A percentile compares a stretch with the other conserved stretches of the same genome.
These are phyloP conservation scores for Chalaropsis thielavioides DNA, from an alignment of 2,329 filamentous ascomycete species.

Conservation along the genomic window DNA sequence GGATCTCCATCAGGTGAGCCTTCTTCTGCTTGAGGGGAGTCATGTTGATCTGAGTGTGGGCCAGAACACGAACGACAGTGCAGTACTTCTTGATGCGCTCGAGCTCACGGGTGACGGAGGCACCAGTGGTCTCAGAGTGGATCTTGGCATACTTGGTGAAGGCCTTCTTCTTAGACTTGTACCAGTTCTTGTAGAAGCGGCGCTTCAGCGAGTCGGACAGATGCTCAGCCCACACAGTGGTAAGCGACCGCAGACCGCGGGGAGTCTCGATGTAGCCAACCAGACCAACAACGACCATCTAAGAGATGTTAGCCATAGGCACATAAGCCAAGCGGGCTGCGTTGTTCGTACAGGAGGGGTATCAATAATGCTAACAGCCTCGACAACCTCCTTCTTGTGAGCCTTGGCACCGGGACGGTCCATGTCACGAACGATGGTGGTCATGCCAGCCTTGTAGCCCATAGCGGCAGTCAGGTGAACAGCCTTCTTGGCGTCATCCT, in stretches of 20 bases:
- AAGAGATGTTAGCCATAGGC: constrained; percentile 55
- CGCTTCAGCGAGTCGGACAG: constrained; percentile 97
- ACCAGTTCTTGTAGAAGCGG: constrained; percentile 99
- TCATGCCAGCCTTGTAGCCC: constrained; percentile 99
- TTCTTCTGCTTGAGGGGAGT: constrained; percentile 99
- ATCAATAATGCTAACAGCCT: constrained; percentile 77
- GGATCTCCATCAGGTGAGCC: constrained; percentile 99
- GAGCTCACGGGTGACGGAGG: constrained; percentile 88
- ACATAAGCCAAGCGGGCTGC: constrained; percentile 62
- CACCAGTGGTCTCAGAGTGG: constrained; percentile 85
- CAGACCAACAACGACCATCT: constrained; percentile 99
- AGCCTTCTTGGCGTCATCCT: constrained; percentile 99
- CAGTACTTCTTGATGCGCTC: constrained; percentile 99
- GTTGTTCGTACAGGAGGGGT: constrained; percentile 89
- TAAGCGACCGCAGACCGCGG: constrained; percentile 96
- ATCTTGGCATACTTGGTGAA: constrained; percentile 99
- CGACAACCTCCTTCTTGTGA: constrained; percentile 97
- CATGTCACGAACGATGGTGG: constrained; percentile 96
- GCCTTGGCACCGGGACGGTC: constrained; percentile 96
- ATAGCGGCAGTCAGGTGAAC: constrained; percentile 96
- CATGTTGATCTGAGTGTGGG: constrained; percentile 98
- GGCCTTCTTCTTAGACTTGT: constrained; percentile 99
- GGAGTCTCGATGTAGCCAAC: constrained; percentile 99
- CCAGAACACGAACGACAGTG: constrained; percentile 96
- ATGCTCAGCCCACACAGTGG: constrained; percentile 99